Evolutionary conservation across 257 asterid species (phyloP).

Genomic region (Fraxinus pennsylvanica): DNA sequence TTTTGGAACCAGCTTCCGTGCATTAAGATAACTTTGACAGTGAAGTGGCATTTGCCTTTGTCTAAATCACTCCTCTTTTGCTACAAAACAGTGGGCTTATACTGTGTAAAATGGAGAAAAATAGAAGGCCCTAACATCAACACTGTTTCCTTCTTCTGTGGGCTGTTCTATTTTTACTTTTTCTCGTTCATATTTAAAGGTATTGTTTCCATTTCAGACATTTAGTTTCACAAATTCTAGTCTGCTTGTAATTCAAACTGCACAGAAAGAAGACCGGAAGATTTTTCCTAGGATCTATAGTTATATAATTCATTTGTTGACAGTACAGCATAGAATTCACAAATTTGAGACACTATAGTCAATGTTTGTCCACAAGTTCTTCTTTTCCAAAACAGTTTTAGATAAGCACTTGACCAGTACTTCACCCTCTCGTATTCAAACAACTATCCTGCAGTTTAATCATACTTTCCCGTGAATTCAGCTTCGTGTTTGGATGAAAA

Average conservation of each 20-base stretch:
- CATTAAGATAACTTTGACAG: background rate
- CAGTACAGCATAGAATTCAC: background rate
- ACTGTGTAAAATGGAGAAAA: constrained; percentile 15
- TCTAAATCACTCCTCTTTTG: background rate
- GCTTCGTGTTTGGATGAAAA: background rate
- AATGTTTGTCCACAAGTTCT: background rate
- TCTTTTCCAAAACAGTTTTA: background rate
- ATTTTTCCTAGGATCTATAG: background rate
- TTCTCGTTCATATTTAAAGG: constrained; percentile 8
- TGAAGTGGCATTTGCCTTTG: background rate
- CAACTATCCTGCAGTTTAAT: background rate
- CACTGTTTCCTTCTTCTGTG: background rate
- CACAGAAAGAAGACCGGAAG: background rate
- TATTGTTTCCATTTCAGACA: constrained; percentile 22
- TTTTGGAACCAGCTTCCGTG: constrained; percentile 28
- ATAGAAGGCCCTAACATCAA: constrained; percentile 19
- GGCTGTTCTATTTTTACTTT: background rate
- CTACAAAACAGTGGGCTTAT: background rate
- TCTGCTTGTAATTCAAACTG: too few species aligned
- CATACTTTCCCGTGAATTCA: background rate
- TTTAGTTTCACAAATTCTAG: too few species aligned
- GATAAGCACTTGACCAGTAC: too few species aligned
- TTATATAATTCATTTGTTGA: background rate
- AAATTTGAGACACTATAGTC: constrained; percentile 7
- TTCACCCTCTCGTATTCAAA: background rate